Evolutionary conservation across 2,329 filamentous ascomycete species (phyloP), one percentile per base, ranked within the genome.

Genomic region (Aureobasidium sp.): DNA sequence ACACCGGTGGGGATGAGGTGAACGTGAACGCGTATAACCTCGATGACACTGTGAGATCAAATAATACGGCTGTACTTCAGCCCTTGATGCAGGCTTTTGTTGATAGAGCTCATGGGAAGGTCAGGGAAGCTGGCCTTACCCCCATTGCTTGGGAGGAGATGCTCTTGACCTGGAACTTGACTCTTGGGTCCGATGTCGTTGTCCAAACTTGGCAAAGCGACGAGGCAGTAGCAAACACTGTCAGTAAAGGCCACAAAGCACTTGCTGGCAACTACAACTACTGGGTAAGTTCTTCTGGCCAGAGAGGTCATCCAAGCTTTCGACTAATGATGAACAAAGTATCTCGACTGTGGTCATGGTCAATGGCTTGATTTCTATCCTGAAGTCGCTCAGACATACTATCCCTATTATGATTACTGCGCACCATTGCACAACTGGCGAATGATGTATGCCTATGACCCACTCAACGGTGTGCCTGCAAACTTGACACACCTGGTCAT

Each of bases 101-200:
- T 58, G 79, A 87, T 65, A 77, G 78, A 59, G 83, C 84, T 61
- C 86, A 90, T 66, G 74, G 70, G 25, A 79, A 83, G 40, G 74
- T 93, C 35, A 74, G 80, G 40, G 70, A 76, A 38, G 74, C 78
- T 5, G 84, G 84, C 4, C 70, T 95, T 48, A 79, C 77, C 4
- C 88, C 89, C 0, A 73, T 95, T 19, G 86, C 90, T 1, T 95
- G 90, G 90, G 88, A 95, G 67, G 90, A 95, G 68, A 89, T 93
- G 76, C 74, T 88, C 1, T 73, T 86, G 8, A 75, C 83, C 21
- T 95, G 88, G 85, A 86, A 90, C 64, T 71, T 93, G 40, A 86
- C 79, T 0, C 71, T 95, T 5, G 82, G 81, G 2, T 68, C 77
- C 12, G 83, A 90, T 61, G 83, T 87, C 0, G 75, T 94, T 11